Evolutionary conservation across 192 early-diverging fungal species (phyloP).

Genomic region (Linderina pennispora): DNA sequence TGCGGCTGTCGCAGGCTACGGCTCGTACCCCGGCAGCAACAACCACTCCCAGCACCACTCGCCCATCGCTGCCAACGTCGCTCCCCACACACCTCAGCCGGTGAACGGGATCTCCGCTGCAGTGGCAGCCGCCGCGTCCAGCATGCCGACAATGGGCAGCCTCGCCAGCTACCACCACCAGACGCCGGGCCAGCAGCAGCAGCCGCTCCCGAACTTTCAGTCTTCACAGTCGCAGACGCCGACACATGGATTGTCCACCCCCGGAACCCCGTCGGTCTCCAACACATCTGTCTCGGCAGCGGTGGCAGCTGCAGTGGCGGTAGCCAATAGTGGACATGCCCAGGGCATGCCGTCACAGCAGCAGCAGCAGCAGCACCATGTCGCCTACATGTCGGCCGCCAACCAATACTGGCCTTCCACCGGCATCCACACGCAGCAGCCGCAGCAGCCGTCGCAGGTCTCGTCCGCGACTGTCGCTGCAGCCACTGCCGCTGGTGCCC

Average conservation of each 20-base stretch:
- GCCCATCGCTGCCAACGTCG: conserved; percentile 20
- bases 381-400: conserved; percentile 29
- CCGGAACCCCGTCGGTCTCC: conserved; percentile 11
- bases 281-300: conserved; percentile 25
- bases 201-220: too few species aligned
- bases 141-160: conserved; percentile 30
- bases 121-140: conserved; percentile 17
- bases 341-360: conserved; percentile 5
- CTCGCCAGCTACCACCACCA: conserved; percentile 43
- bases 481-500: too few species aligned
- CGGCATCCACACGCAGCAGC: conserved; percentile 13
- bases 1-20: conserved; percentile 25
- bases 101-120: conserved; percentile 16
- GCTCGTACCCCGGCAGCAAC: conserved; percentile 38
- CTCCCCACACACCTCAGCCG: conserved; percentile 22
- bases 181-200: conserved; percentile 7
- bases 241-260: conserved; percentile 6
- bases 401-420: conserved; percentile 39
- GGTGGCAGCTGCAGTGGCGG: conserved; percentile 21
- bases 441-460: too few species aligned
- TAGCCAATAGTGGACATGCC: conserved; percentile 18
- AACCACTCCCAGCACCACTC: conserved; percentile 48
- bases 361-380: conserved; percentile 13
- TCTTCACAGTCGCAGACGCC: conserved; percentile 18
- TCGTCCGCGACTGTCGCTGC: too few species aligned